A percentile compares a stretch with the other conserved stretches of the same genome.
Conservation (phyloP, 164 flowering plant species). For the Cinnamomum chago region DNA sequence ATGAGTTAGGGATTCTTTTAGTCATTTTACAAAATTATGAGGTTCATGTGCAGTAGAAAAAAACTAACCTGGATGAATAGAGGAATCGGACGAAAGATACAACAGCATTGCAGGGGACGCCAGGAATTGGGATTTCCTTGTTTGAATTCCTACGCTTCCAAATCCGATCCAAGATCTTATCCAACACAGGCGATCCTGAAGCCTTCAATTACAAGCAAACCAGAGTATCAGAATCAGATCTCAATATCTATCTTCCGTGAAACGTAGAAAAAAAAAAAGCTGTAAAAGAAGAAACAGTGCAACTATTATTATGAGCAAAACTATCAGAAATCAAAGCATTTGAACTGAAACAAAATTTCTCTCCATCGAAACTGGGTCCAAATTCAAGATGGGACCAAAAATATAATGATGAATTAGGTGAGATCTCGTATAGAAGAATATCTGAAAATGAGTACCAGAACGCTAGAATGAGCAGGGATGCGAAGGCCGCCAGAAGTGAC, state of each 20-base stretch:
- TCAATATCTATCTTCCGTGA: no score
- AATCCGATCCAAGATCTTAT: slow-evolving; percentile 45
- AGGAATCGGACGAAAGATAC: slow-evolving; percentile 24
- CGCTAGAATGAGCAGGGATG: slow-evolving; percentile 21
- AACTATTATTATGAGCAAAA: no score
- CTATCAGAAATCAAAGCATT: no score
- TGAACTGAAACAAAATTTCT: not conserved
- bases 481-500: slow-evolving; percentile 23
- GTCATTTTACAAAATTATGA: no score
- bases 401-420: not conserved
- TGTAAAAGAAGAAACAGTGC: no score
- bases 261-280: no score
- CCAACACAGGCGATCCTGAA: slow-evolving; percentile 52
- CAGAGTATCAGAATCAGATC: no score
- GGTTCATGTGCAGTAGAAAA: not conserved
- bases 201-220: slow-evolving; percentile 23
- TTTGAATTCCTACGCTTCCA: slow-evolving; percentile 36
- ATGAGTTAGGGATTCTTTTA: no score
- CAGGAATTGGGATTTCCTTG: slow-evolving; percentile 24
- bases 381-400: not conserved
- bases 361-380: not conserved
- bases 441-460: slow-evolving; percentile 15
- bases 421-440: no score
- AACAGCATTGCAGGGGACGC: slow-evolving; percentile 33
- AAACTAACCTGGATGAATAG: slow-evolving; percentile 22